Percentiles rank a stretch among this genome's conserved stretches.
These are phyloP conservation scores for Alternaria sp. DNA, from an alignment of 2,329 filamentous ascomycete genomes.

Conservation along the genomic window DNA sequence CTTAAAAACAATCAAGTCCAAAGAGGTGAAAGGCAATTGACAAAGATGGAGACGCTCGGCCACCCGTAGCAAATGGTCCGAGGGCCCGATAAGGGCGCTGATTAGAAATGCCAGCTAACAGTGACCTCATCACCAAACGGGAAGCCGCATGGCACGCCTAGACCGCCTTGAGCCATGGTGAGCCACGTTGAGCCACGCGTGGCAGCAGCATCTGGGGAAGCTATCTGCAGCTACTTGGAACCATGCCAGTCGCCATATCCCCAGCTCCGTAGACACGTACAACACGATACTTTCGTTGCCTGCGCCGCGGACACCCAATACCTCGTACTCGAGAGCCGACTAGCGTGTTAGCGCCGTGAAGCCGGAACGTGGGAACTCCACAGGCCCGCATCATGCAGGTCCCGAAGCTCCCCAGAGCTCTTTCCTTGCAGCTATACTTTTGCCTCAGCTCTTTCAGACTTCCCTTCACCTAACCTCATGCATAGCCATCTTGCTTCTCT, in stretches of 20 bases:
- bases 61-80: constrained; percentile 20
- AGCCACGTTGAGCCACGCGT: constrained; percentile 12
- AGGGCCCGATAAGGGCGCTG: constrained; percentile 33
- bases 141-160: constrained; percentile 13
- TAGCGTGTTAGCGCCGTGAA: constrained; percentile 9
- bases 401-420: constrained; percentile 22
- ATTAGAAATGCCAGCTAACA: constrained; percentile 36
- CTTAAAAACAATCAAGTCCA: constrained; percentile 20
- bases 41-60: constrained; percentile 16
- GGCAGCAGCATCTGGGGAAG: not conserved
- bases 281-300: not conserved
- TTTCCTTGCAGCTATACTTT: constrained; percentile 1
- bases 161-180: constrained; percentile 10
- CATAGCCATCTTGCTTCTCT: not conserved
- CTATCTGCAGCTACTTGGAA: not conserved
- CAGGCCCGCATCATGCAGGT: constrained; percentile 26
- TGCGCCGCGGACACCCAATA: not conserved
- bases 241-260: not conserved
- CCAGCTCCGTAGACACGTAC: not conserved
- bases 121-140: constrained; percentile 30
- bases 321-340: not conserved
- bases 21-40: constrained; percentile 1
- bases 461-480: not conserved
- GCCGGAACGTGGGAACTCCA: constrained; percentile 16
- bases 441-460: not conserved